phyloP scores from a whole-genome alignment of 2,329 filamentous ascomycete genomes.

The Stromatinia cepivora region DNA sequence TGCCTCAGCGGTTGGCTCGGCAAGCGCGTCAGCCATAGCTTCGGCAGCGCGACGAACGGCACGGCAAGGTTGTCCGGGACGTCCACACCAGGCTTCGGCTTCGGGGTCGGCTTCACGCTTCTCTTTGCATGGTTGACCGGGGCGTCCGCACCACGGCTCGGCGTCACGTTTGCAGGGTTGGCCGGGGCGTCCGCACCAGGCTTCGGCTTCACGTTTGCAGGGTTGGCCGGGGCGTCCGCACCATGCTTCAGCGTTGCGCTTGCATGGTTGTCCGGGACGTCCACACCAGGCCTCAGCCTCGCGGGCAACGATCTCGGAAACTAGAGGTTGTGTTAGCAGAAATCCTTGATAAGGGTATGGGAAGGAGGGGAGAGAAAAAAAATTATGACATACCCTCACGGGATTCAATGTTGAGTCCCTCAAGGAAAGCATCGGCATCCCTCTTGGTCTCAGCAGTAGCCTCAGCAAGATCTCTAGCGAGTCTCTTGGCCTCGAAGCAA shows the following conservation, averaged over 20 bases:
- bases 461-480: conserved; percentile 23
- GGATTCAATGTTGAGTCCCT: conserved; percentile 18
- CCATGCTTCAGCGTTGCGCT: conserved; percentile 37
- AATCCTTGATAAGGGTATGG: background rate
- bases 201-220: conserved; percentile 30
- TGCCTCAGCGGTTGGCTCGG: conserved; percentile 32
- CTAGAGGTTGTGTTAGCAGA: conserved; percentile 10
- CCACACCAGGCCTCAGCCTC: conserved; percentile 24
- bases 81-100: conserved; percentile 24
- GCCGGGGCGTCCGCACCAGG: conserved; percentile 29
- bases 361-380: background rate
- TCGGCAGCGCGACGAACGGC: conserved; percentile 21
- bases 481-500: conserved; percentile 26
- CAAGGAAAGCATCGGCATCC: conserved; percentile 13
- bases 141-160: conserved; percentile 26
- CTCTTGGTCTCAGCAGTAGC: conserved; percentile 7
- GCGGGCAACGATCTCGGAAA: conserved; percentile 21
- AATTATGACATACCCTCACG: conserved; percentile 16
- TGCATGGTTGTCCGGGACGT: conserved; percentile 21
- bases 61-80: conserved; percentile 21
- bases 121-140: conserved; percentile 31
- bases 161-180: conserved; percentile 30
- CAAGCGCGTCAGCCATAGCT: conserved; percentile 28
- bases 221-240: conserved; percentile 35
- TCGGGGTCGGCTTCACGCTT: conserved; percentile 25